Conservation (phyloP, 2,329 filamentous ascomycete genomes). For the Sordariomycetes sp. region DNA sequence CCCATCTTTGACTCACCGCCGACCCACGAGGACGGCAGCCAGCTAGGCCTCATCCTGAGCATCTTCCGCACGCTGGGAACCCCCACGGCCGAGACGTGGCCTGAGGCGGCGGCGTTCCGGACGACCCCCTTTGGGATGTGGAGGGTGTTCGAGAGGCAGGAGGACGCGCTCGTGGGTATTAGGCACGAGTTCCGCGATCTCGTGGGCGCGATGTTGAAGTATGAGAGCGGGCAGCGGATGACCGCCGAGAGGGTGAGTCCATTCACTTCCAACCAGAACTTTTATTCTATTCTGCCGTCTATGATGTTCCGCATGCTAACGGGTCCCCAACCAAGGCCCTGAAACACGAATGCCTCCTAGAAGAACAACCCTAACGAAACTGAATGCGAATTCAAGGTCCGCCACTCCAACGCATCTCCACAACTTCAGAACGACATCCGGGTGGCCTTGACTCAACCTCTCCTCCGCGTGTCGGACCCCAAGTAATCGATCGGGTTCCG, state of each 20-base stretch:
- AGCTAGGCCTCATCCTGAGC: constrained; percentile 80
- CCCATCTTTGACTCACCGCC: constrained; percentile 73
- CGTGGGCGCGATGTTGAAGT: constrained; percentile 58
- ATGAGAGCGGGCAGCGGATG: constrained; percentile 54
- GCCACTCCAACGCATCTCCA: not conserved
- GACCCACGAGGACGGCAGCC: constrained; percentile 70
- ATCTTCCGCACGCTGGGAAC: constrained; percentile 90
- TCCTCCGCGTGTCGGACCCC: constrained; percentile 23
- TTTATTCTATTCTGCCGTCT: not conserved
- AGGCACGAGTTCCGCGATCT: constrained; percentile 51
- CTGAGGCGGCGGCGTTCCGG: constrained; percentile 57
- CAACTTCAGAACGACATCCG: not conserved
- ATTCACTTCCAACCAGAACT: not conserved
- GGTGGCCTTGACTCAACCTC: not conserved
- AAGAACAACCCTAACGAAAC: not conserved
- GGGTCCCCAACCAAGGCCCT: not conserved
- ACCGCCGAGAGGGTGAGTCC: constrained; percentile 43
- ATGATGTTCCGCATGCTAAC: not conserved
- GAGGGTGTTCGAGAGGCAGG: constrained; percentile 64
- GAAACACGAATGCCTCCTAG: not conserved
- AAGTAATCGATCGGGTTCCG: constrained; percentile 70
- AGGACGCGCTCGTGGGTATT: constrained; percentile 53
- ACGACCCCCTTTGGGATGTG: constrained; percentile 89
- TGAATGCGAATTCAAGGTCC: not conserved
- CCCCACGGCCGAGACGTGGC: constrained; percentile 72